Conservation (phyloP, 768 basidiomycete genomes). For the Pholiota conissans region DNA sequence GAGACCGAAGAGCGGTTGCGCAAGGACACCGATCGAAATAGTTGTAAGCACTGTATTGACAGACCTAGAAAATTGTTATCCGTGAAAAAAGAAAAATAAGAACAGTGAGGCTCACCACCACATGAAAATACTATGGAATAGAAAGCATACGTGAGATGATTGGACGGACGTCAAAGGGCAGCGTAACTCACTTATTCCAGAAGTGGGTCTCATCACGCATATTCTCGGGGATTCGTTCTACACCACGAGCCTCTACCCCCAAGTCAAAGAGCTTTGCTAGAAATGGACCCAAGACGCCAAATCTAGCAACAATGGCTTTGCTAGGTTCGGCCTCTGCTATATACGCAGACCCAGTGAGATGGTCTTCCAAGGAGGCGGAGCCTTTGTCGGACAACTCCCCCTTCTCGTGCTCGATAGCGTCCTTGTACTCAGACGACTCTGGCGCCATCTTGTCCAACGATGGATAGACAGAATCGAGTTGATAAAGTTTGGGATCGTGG, state of each 20-base stretch:
- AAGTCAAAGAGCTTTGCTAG: conserved; percentile 17
- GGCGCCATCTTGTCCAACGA: neutral
- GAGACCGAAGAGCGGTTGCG: conserved; percentile 13
- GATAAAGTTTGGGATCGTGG: neutral
- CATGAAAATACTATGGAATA: conserved; percentile 15
- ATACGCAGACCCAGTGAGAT: neutral
- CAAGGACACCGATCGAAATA: conserved; percentile 16
- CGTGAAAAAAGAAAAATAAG: neutral
- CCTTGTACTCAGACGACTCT: neutral
- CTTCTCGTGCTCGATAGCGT: neutral
- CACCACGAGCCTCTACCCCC: conserved; percentile 17
- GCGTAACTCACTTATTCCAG: conserved; percentile 16
- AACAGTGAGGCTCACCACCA: conserved; percentile 12
- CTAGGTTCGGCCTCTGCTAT: conserved; percentile 10
- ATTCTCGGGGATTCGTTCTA: conserved; percentile 17
- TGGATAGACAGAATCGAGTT: neutral
- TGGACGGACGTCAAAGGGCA: neutral
- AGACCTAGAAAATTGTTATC: conserved; percentile 7
- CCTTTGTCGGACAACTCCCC: neutral
- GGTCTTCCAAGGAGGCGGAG: neutral
- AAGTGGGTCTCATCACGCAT: conserved; percentile 14
- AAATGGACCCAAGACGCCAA: conserved; percentile 13
- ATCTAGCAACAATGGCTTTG: conserved; percentile 12
- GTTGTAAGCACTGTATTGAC: conserved; percentile 18
- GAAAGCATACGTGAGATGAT: neutral